These are phyloP conservation scores for Russula foetens DNA, from an alignment of 768 basidiomycete genomes.

Conservation along the genomic window DNA sequence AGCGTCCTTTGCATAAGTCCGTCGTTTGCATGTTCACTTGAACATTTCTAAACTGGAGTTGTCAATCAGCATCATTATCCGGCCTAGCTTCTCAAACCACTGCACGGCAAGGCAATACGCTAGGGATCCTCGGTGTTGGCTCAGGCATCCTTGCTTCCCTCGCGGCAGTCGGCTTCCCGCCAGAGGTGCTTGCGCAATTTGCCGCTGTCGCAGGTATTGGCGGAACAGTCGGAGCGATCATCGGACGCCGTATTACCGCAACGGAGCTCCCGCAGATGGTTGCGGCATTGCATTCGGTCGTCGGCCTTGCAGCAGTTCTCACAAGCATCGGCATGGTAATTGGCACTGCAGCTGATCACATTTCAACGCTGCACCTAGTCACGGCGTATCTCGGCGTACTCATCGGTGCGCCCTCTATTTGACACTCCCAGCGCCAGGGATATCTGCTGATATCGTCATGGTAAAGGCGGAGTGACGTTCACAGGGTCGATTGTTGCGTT, in stretches of 20 bases:
- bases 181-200: slow-evolving; percentile 69
- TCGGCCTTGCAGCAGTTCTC: slow-evolving; percentile 82
- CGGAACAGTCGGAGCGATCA: slow-evolving; percentile 55
- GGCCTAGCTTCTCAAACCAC: slow-evolving; percentile 74
- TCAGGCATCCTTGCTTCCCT: slow-evolving; percentile 77
- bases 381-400: slow-evolving; percentile 83
- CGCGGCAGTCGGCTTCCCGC: slow-evolving; percentile 74
- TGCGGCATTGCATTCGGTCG: slow-evolving; percentile 77
- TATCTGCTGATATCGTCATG: slow-evolving; percentile 7
- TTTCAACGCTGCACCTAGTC: slow-evolving; percentile 65
- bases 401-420: slow-evolving; percentile 45
- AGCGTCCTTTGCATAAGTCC: slow-evolving; percentile 80
- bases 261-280: slow-evolving; percentile 85
- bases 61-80: slow-evolving; percentile 58
- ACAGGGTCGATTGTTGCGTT: slow-evolving; percentile 88
- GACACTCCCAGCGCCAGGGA: background rate
- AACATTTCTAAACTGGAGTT: background rate
- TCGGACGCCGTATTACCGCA: slow-evolving; percentile 78
- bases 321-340: slow-evolving; percentile 81
- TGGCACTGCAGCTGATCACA: slow-evolving; percentile 50
- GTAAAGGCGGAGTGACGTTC: slow-evolving; percentile 70
- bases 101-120: slow-evolving; percentile 78
- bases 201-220: slow-evolving; percentile 71
- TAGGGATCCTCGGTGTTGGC: slow-evolving; percentile 81
- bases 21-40: background rate